These are phyloP conservation scores for Trypanosomatidae sp. DNA, from an alignment of 208 protist genomes.

Conservation along the genomic window DNA sequence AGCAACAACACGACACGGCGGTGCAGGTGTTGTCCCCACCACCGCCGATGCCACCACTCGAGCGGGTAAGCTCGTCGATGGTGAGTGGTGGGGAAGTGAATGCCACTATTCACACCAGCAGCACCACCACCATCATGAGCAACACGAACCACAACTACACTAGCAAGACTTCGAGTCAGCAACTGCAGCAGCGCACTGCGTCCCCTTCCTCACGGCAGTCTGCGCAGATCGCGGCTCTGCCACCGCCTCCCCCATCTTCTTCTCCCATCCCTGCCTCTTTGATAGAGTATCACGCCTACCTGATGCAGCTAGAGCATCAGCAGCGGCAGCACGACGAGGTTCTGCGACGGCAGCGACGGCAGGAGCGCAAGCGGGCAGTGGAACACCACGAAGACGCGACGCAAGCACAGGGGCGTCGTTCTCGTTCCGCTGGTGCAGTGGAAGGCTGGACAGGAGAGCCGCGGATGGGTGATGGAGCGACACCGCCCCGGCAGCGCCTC, in stretches of 20 bases:
- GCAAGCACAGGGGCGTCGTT: no score
- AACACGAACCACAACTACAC: neutral
- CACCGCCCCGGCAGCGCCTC: neutral
- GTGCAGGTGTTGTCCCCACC: no score
- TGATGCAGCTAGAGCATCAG: conserved; percentile 38
- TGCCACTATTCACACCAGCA: no score
- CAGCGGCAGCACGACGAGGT: conserved; percentile 47
- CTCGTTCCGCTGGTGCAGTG: no score
- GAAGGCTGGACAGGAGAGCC: no score
- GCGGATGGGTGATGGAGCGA: no score
- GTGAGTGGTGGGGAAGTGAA: neutral
- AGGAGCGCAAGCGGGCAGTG: no score
- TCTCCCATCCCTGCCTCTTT: conserved; percentile 33
- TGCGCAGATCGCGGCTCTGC: conserved; percentile 1
- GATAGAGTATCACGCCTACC: conserved; percentile 27
- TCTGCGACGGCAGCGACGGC: conserved; percentile 33
- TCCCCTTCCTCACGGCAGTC: no score
- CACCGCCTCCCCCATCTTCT: conserved; percentile 21
- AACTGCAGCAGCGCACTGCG: no score
- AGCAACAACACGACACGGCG: no score
- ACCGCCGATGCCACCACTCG: neutral
- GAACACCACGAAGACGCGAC: no score
- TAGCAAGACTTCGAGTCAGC: no score
- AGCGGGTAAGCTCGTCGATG: neutral
- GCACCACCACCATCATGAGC: neutral